phyloP scores from a whole-genome alignment of 441 rosid species.

The Bruguiera hainesii region DNA sequence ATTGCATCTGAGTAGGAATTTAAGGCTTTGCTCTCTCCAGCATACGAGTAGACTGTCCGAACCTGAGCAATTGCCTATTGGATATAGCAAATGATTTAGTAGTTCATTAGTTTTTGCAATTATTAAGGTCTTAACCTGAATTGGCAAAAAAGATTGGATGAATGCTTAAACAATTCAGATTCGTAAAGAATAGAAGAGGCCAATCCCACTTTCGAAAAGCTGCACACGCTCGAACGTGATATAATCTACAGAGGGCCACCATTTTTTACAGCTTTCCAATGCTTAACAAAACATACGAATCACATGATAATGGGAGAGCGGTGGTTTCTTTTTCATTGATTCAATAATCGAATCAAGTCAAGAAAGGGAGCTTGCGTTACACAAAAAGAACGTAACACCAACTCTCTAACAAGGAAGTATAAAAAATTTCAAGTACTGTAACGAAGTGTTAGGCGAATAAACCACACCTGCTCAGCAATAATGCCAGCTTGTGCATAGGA shows the following conservation, averaged over 20 bases:
- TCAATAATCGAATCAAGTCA: constrained; percentile 16
- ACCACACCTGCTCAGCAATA: constrained; percentile 92
- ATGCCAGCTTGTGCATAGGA: constrained; percentile 96
- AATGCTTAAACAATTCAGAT: constrained; percentile 6
- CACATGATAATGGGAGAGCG: constrained; percentile 20
- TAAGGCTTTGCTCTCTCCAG: constrained; percentile 95
- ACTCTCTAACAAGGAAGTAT: background rate
- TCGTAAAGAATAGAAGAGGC: constrained; percentile 13
- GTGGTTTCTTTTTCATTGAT: constrained; percentile 16
- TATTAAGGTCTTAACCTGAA: background rate
- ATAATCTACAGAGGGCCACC: constrained; percentile 26
- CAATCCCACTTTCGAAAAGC: constrained; percentile 7
- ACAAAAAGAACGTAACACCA: background rate
- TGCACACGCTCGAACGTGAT: constrained; percentile 31
- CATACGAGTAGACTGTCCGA: constrained; percentile 91
- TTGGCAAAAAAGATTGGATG: background rate
- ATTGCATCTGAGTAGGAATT: constrained; percentile 89
- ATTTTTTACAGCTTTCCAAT: constrained; percentile 17
- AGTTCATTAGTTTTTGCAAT: background rate
- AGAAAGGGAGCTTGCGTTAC: background rate
- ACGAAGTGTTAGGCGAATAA: constrained; percentile 7
- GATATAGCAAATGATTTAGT: constrained; percentile 5
- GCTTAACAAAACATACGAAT: constrained; percentile 20
- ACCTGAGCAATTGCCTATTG: constrained; percentile 93
- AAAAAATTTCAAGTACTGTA: constrained; percentile 1